Conservation (phyloP, 2,329 filamentous ascomycete genomes). For the Colletotrichum phormii region DNA sequence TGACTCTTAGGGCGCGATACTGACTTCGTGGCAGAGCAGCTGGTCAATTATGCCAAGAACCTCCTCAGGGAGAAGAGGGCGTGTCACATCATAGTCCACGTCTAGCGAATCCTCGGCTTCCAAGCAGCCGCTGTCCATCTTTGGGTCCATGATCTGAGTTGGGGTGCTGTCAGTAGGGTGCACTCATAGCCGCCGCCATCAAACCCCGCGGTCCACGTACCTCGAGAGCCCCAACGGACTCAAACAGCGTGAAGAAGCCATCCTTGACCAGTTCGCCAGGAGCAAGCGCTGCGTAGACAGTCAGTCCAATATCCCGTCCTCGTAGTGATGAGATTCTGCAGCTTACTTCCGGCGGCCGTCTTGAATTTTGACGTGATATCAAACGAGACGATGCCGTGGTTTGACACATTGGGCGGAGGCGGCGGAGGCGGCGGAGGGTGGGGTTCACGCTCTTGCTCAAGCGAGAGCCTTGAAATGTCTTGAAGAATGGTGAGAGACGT, state of each 20-base stretch:
- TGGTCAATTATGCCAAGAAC: conserved; percentile 95
- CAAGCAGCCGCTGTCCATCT: conserved; percentile 96
- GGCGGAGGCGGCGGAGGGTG: conserved; percentile 51
- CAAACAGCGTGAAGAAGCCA: conserved; percentile 93
- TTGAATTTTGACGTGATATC: conserved; percentile 70
- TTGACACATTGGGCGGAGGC: conserved; percentile 52
- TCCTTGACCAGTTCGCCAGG: conserved; percentile 92
- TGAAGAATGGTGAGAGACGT: conserved; percentile 36
- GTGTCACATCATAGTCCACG: conserved; percentile 81
- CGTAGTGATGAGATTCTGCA: background rate
- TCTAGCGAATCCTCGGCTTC: conserved; percentile 84
- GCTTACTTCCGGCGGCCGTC: conserved; percentile 64
- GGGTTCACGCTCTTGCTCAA: conserved; percentile 47
- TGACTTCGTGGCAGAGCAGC: conserved; percentile 86
- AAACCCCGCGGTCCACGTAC: conserved; percentile 49
- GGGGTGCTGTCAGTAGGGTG: conserved; percentile 7
- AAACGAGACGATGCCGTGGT: conserved; percentile 63
- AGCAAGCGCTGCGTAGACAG: conserved; percentile 68
- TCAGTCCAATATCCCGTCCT: conserved; percentile 39
- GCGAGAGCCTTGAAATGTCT: conserved; percentile 57
- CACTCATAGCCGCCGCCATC: background rate
- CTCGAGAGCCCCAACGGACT: conserved; percentile 90
- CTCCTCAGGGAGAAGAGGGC: conserved; percentile 78
- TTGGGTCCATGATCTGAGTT: conserved; percentile 93
- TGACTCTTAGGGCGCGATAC: conserved; percentile 34